Base-by-base conservation (phyloP, 2,329 filamentous ascomycete genomes). In the Trichoderma cornu-damae region DNA sequence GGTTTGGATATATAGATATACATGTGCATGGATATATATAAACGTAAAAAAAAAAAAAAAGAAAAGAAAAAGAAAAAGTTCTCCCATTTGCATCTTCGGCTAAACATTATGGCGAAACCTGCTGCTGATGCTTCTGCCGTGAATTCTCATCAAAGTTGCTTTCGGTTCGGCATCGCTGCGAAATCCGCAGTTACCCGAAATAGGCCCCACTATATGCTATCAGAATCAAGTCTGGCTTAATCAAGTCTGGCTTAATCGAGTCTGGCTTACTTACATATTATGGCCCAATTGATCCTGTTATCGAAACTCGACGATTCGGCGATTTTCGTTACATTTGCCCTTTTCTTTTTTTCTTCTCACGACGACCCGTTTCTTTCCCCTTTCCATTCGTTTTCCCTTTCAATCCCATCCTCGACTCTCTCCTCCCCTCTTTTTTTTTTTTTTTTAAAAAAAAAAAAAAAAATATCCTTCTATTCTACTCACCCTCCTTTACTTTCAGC, bases 161-260 rank as follows among this genome's bases (percentile, higher is more conserved):
- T n/a, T n/a, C n/a, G n/a, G n/a, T n/a, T n/a, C n/a, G n/a, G n/a
- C n/a, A 11, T 16, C 14, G 14, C 26, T 34, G 37, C 49, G n/a
- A n/a, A 43, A 53, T 48, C 63, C 62, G 65, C 59, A 61, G 62
- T 43, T 62, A 65, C 57, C 64, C 64, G 65, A 63, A 1, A 20
- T 3, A 12, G n/a, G 61, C 64, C 64, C 65, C 63, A 62, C 65
- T 38, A n/a, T n/a, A n/a, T n/a, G n/a, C n/a, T n/a, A 60, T 60
- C 57, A 58, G 20, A 47, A 43, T 28, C n/a, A n/a, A 51, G 48
- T 59, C 49, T 47, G 46, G 38, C 49, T n/a, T n/a, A 47, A 43
- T 28, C n/a, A n/a, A 51, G 48, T 59, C 49, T 47, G 46, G 38
- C 49, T n/a, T n/a, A n/a, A n/a, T n/a, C n/a, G n/a, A n/a, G n/a